Base-by-base conservation (phyloP, 768 basidiomycete genomes). In the Serendipita sp. region DNA sequence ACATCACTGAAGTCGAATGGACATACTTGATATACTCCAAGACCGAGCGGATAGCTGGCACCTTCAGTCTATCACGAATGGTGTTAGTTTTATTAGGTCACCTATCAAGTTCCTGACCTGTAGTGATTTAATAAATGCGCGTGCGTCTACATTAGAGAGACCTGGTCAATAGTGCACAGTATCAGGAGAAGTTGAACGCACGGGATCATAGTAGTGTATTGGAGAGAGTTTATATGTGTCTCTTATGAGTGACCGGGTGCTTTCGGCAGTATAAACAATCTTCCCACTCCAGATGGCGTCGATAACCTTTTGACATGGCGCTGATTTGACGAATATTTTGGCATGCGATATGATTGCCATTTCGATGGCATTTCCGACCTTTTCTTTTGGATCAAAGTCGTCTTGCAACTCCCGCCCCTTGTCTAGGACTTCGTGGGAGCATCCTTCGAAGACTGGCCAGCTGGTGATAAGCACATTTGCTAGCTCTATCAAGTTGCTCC, bases 101-200 rank as follows among this genome's bases (percentile, higher is more conserved):
- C n/a, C 42, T 4, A 34, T 38, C 45, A 42, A 38, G 30, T 42
- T 16, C 70, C 78, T 33, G 62, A 90, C 89, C 94, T 84, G 69
- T 96, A 97, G 72, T 97, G 93, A 70, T 97, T 92, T 4, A 97
- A 80, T n/a, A 96, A 72, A 17, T 93, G 90, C 0, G 93, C 93
- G 70, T 84, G 90, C 69, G 92, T 86, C 2, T 48, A 48, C 50
- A 61, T 38, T 38, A n/a, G 38, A 38, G 38, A 38, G 38, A n/a
- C 38, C 5, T 14, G 14, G 45, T 20, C 45, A 48, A 48, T 20
- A 48, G n/a, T n/a, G 7, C n/a, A 5, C 9, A n/a, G 7, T 7
- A 7, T 48, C 45, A 20, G 45, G n/a, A 9, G 9, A 48, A n/a
- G n/a, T 28, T 5, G n/a, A n/a, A 28, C 45, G 13, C n/a, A 28